Percentiles rank a stretch among this genome's conserved stretches.
Conservation (phyloP, 225 moss, liverwort and hornwort species). For the Rhytidiadelphus loreus region DNA sequence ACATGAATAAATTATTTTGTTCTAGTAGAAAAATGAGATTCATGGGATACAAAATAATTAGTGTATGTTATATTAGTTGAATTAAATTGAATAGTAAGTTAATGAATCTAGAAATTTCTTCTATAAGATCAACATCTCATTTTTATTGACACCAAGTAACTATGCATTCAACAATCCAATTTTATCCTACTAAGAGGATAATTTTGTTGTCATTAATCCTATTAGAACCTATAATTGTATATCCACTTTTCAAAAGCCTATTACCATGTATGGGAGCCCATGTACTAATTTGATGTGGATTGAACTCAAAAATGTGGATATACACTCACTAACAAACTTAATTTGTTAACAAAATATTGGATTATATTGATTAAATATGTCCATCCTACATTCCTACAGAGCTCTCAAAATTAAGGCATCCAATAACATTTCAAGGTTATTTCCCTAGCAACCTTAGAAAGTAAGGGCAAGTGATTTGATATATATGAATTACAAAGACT, state of each 20-base stretch:
- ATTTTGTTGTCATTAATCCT: not conserved
- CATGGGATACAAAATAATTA: not conserved
- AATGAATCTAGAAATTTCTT: not conserved
- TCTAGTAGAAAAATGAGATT: not conserved
- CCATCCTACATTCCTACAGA: not conserved
- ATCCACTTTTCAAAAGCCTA: not conserved
- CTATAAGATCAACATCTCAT: rapidly evolving
- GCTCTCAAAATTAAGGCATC: not conserved
- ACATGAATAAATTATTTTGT: not conserved
- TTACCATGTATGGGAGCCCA: not conserved
- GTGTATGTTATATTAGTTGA: not conserved
- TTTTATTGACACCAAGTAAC: not conserved
- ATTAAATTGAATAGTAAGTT: not conserved
- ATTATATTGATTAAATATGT: not conserved
- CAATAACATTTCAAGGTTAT: not conserved
- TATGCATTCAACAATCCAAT: not conserved
- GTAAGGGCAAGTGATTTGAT: rapidly evolving
- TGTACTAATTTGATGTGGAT: not conserved
- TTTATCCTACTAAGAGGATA: not conserved
- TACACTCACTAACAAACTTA: not conserved
- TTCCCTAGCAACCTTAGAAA: not conserved
- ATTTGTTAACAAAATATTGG: not conserved
- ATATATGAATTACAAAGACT: not conserved
- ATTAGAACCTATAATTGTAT: rapidly evolving
- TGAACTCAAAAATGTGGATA: not conserved